Base-by-base conservation (phyloP, 164 flowering plant species). In the Platanus orientalis region DNA sequence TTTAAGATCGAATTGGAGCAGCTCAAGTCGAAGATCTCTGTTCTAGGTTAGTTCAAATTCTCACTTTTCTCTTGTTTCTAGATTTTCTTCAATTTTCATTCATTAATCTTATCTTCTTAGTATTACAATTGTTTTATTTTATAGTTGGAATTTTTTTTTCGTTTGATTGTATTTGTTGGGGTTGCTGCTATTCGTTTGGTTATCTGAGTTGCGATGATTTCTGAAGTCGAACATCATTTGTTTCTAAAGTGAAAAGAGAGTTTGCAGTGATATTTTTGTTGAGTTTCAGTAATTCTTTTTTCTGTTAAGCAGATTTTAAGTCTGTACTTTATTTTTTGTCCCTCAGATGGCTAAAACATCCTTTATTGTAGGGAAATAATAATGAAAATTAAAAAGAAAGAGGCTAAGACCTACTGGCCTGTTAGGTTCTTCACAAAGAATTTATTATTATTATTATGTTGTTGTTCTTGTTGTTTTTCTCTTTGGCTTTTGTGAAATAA, bases 1-100 rank as follows among this genome's bases (percentile, higher is more conserved):
- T 65, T 78, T 59, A 57, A 57, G 58, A 24, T 58, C 56, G 76
- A 79, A 71, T 58, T 79, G 44, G 72, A 82, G 48, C 75, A 72
- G 61, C 78, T 80, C 58, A 69, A 73, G 61, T 72, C 80, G 32
- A 78, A 69, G 70, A 66, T 77, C 60, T 69, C 70, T 39, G 60
- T 53, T 60, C 61, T 82, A 69, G 83, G 86, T 81, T 14, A 36
- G 68, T 51, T n/a, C 16, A 1, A 7, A 64, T 6, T 32, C 49
- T 48, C 54, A 2, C 0, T 9, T 42, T 30, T 36, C 13, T 3
- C 12, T 51, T 40, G 20, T 14, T 42, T 42, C 14, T 34, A 4
- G 12, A 26, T 19, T n/a, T n/a, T 10, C 16, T 48, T 4, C 1
- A 26, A 34, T 61, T 44, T 25, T 23, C 57, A 9, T 53, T 58